These are phyloP conservation scores for Alloascoidea africana DNA, from an alignment of 805 yeast species.

Conservation along the genomic window DNA sequence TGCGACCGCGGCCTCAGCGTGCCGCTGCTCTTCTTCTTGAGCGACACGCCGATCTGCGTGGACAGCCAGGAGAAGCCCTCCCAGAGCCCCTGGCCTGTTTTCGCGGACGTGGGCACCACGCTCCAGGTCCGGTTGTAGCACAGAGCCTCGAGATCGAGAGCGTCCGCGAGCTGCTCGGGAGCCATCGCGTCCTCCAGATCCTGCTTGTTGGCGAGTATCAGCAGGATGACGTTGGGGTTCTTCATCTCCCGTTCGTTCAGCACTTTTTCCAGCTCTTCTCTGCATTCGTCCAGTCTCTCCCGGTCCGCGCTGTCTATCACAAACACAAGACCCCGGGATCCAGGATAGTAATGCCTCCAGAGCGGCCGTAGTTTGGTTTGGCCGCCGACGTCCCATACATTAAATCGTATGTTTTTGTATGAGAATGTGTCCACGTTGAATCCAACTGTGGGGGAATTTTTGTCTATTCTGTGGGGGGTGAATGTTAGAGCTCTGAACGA, in stretches of 20 bases:
- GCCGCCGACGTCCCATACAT: not conserved
- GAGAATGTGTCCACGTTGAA: not conserved
- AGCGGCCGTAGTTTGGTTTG: not conserved
- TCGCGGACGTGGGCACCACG: not conserved
- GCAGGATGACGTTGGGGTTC: too few relatives aligned
- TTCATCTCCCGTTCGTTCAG: not conserved
- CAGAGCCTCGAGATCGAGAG: not conserved
- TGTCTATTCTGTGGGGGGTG: too few relatives aligned
- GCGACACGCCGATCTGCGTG: too few relatives aligned
- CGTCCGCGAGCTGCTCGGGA: too few relatives aligned
- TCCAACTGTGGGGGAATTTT: not conserved
- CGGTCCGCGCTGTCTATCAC: not conserved
- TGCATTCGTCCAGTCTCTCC: not conserved
- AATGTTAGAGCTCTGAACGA: too few relatives aligned
- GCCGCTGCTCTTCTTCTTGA: too few relatives aligned
- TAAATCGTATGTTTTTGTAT: not conserved
- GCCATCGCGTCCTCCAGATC: too few relatives aligned
- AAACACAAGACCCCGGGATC: not conserved
- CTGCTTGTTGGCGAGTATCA: slow-evolving; percentile 1
- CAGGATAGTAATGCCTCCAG: not conserved
- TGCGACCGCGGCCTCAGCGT: too few relatives aligned
- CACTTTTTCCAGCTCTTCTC: not conserved
- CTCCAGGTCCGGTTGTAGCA: not conserved
- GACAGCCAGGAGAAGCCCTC: not conserved
- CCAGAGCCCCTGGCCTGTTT: not conserved